Conservation (phyloP, 2,329 filamentous ascomycete species). For the Diaporthe eres region DNA sequence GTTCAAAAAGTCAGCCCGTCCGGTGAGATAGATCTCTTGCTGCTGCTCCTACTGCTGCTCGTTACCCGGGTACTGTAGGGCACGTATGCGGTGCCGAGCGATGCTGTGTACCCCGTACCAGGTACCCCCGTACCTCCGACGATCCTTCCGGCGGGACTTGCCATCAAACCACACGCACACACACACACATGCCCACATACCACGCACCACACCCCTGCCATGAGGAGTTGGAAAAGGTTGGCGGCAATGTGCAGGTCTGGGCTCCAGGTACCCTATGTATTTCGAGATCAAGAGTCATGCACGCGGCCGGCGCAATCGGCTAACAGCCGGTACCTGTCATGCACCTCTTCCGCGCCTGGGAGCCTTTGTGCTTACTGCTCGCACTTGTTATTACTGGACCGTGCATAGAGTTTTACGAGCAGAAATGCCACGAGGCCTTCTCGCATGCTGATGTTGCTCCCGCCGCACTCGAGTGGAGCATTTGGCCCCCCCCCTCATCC, state of each 20-base stretch:
- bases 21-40: neutral
- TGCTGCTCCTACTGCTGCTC: neutral
- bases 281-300: conserved; percentile 31
- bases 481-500: neutral
- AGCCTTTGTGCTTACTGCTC: neutral
- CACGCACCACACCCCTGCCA: conserved; percentile 19
- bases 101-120: conserved; percentile 12
- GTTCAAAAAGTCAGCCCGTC: neutral
- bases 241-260: conserved; percentile 24
- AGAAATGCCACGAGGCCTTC: conserved; percentile 35
- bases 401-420: conserved; percentile 32
- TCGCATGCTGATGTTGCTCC: conserved; percentile 34
- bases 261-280: conserved; percentile 7
- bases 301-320: conserved; percentile 9
- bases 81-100: neutral
- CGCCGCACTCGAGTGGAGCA: conserved; percentile 28
- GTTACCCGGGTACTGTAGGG: neutral
- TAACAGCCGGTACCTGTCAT: conserved; percentile 19
- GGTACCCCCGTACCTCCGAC: neutral
- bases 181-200: neutral
- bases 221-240: conserved; percentile 31
- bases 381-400: conserved; percentile 13
- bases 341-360: neutral
- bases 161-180: conserved; percentile 1
- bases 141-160: conserved; percentile 22